Conservation (phyloP, 1,139 yeast genomes). For the Suhomyces bolitotheri region DNA sequence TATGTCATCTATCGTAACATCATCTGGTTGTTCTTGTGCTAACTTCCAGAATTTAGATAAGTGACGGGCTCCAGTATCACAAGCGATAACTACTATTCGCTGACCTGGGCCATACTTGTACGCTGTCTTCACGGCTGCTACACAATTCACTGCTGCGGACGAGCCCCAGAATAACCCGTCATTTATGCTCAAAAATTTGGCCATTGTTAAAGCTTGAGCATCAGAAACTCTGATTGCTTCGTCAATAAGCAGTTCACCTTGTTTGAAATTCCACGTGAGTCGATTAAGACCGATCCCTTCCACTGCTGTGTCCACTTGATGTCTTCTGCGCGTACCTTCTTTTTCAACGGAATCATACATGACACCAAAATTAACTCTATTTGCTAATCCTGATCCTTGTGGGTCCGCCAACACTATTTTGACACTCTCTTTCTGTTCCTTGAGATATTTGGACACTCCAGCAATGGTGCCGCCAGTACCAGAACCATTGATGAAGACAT, state of each 20-base stretch:
- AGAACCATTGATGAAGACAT: constrained; percentile 78
- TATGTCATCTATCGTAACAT: constrained; percentile 35
- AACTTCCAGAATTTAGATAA: constrained; percentile 88
- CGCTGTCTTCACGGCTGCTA: constrained; percentile 78
- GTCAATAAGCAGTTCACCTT: constrained; percentile 71
- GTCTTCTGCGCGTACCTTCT: constrained; percentile 92
- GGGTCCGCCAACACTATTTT: constrained; percentile 78
- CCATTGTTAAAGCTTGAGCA: constrained; percentile 82
- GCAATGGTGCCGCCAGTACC: constrained; percentile 82
- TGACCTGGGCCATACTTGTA: constrained; percentile 59
- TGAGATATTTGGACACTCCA: constrained; percentile 77
- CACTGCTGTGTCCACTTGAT: constrained; percentile 91
- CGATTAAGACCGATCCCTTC: constrained; percentile 94
- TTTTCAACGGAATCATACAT: constrained; percentile 88
- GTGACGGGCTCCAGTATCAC: constrained; percentile 91
- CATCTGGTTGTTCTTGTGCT: constrained; percentile 43
- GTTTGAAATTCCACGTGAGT: constrained; percentile 74
- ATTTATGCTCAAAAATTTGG: constrained; percentile 70
- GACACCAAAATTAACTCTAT: constrained; percentile 83
- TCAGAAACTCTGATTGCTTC: constrained; percentile 81
- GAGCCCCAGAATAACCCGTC: constrained; percentile 94
- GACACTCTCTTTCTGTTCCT: constrained; percentile 43
- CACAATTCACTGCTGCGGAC: constrained; percentile 89
- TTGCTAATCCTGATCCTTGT: constrained; percentile 89
- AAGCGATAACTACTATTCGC: constrained; percentile 80